Evolutionary conservation across 2,329 filamentous ascomycete species (phyloP).

Genomic region (Fusarium nisikadoi): DNA sequence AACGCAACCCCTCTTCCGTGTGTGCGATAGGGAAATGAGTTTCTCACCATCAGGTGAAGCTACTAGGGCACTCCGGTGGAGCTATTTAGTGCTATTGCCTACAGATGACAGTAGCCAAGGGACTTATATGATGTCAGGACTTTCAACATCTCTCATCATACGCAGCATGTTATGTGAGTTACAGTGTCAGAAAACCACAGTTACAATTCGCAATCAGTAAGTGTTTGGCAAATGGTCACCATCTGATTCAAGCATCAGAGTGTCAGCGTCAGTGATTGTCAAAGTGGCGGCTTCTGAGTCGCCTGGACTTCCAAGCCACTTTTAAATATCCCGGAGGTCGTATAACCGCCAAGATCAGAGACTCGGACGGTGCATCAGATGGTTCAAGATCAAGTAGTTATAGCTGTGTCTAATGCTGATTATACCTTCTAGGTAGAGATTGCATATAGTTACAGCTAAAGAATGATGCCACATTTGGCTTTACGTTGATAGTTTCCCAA

Average conservation of each 20-base stretch:
- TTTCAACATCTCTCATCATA: fast-evolving
- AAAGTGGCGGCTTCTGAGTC: fast-evolving
- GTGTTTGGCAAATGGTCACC: no score
- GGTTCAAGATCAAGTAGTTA: no score
- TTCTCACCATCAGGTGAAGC: fast-evolving
- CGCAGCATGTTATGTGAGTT: background rate
- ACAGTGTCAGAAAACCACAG: fast-evolving
- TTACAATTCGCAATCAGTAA: fast-evolving
- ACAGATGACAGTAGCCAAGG: fast-evolving
- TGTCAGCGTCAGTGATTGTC: fast-evolving
- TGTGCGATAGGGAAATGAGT: fast-evolving
- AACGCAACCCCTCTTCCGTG: background rate
- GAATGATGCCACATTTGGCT: no score
- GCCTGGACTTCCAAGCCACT: fast-evolving
- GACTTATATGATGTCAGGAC: fast-evolving
- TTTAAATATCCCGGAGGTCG: no score
- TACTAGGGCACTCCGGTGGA: fast-evolving
- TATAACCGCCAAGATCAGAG: fast-evolving
- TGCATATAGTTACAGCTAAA: no score
- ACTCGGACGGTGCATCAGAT: fast-evolving
- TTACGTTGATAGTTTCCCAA: no score
- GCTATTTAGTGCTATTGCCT: fast-evolving
- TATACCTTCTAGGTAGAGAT: background rate
- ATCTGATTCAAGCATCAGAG: fast-evolving
- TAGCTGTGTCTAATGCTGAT: no score